Conservation (phyloP, 768 basidiomycete genomes). For the Kwoniella heveanensis region DNA sequence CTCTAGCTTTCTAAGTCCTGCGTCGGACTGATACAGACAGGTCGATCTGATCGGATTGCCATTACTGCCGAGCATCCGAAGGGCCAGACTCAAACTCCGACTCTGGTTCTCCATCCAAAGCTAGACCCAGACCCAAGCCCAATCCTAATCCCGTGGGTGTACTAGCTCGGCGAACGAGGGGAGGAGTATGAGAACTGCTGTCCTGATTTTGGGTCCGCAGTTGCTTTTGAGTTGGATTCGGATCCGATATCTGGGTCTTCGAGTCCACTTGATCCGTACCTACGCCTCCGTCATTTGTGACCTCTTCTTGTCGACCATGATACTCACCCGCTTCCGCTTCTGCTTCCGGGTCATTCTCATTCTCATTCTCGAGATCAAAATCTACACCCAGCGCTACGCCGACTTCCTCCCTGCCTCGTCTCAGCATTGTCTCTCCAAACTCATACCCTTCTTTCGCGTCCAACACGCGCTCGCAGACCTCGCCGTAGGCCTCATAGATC, state of each 20-base stretch:
- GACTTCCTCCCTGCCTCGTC: conserved; percentile 60
- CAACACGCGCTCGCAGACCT: conserved; percentile 75
- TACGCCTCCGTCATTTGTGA: not conserved
- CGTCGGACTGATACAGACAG: too few species aligned
- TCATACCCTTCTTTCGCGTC: conserved; percentile 80
- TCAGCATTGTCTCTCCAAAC: conserved; percentile 81
- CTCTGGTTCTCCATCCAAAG: not conserved
- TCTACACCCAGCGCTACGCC: conserved; percentile 45
- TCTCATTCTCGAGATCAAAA: conserved; percentile 10
- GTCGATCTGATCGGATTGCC: too few species aligned
- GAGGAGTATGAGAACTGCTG: too few species aligned
- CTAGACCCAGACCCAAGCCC: not conserved
- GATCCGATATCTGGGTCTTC: too few species aligned
- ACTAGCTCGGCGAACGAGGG: too few species aligned
- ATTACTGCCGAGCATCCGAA: too few species aligned
- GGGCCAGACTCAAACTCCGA: too few species aligned
- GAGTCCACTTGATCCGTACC: not conserved
- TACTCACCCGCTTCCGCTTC: not conserved
- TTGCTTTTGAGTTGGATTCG: too few species aligned
- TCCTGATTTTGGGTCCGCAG: too few species aligned
- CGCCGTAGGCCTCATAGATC: conserved; percentile 70
- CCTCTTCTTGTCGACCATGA: not conserved
- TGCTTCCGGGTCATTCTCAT: not conserved
- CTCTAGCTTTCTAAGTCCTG: too few species aligned
- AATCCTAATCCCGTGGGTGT: not conserved